Percentiles rank a stretch among this genome's conserved stretches.
These are phyloP conservation scores for Parastagonospora avenae DNA, from an alignment of 2,329 filamentous ascomycete species.

Conservation along the genomic window DNA sequence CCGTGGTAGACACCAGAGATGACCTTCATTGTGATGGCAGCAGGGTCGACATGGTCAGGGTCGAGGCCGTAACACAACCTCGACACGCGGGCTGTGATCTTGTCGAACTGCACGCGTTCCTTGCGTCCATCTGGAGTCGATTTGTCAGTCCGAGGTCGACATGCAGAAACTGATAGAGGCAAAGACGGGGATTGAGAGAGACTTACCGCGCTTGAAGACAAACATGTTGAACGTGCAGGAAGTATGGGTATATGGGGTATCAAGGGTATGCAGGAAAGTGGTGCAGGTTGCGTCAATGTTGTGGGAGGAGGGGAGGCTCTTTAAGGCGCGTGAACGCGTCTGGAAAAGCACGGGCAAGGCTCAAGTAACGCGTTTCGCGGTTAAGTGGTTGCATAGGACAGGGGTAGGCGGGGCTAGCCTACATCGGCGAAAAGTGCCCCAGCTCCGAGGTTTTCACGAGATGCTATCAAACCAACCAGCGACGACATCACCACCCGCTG, in stretches of 20 bases:
- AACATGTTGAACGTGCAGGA: slow-evolving; percentile 44
- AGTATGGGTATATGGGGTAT: slow-evolving; percentile 32
- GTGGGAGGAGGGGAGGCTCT: slow-evolving; percentile 19
- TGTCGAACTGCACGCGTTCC: slow-evolving; percentile 99
- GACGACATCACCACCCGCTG: neutral
- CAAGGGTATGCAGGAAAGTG: slow-evolving; percentile 24
- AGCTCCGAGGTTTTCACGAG: slow-evolving; percentile 33
- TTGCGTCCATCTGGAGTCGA: slow-evolving; percentile 84
- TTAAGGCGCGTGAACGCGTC: slow-evolving; percentile 33
- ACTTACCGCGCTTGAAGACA: slow-evolving; percentile 51
- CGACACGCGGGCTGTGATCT: slow-evolving; percentile 98
- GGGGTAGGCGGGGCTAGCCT: neutral
- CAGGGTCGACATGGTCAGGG: slow-evolving; percentile 92
- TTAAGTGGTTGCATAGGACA: slow-evolving; percentile 29
- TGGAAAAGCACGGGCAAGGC: slow-evolving; percentile 24
- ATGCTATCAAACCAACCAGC: slow-evolving; percentile 3
- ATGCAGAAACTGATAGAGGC: slow-evolving; percentile 21
- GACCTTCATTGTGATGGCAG: slow-evolving; percentile 98
- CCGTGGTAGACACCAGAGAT: slow-evolving; percentile 99
- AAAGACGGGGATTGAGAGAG: slow-evolving; percentile 11
- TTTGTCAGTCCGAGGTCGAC: slow-evolving; percentile 31
- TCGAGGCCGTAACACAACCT: slow-evolving; percentile 97
- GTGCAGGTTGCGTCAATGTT: slow-evolving; percentile 17
- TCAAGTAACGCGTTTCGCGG: slow-evolving; percentile 1
- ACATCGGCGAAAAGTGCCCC: slow-evolving; percentile 22